Base-by-base conservation (phyloP, 2,329 filamentous ascomycete species). In the Aspergillus melleus region DNA sequence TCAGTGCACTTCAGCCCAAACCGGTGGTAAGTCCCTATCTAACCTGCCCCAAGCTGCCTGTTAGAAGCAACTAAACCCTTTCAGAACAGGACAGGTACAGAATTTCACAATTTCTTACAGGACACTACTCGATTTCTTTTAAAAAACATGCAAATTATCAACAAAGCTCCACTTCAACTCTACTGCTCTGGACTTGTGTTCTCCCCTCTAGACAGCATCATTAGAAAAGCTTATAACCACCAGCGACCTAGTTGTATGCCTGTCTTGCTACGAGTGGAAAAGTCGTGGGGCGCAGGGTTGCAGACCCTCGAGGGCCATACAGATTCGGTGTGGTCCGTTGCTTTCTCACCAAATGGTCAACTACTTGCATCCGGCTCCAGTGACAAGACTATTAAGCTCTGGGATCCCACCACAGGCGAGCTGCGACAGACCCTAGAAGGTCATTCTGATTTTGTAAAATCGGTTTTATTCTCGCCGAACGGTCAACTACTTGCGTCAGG, bases 171-270 rank as follows among this genome's bases (percentile, higher is more conserved):
- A 9, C 71, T 78, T 24, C 73, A 78, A 61, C 49, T 73, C n/a
- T 77, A 78, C 60, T 66, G n/a, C 24, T 69, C 70, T 9, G 75
- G 70, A 4, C 58, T 77, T 0, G 49, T 72, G 14, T 78, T 77
- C 58, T 59, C 64, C 19, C 74, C 74, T 20, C 50, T 36, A 54
- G 53, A 10, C 6, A 69, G 66, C 52, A 61, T 70, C 11, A 62
- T 76, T 22, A 61, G 68, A 55, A 64, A 64, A 26, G 52, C 52
- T 2, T 75, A 71, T 61, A 11, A 55, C 19, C 22, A 52, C 19
- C 26, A 64, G 9, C 39, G 68, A 11, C 61, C 67, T 10, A 29
- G 51, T 30, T 66, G 61, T 58, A 64, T 72, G 16, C 8, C 22
- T 14, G 26, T 36, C 6, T 56, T 61, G 20, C 59, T 52, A 54